Evolutionary conservation across 495 filamentous ascomycete species (phyloP).

Genomic region (Penicillium ochrochloron): DNA sequence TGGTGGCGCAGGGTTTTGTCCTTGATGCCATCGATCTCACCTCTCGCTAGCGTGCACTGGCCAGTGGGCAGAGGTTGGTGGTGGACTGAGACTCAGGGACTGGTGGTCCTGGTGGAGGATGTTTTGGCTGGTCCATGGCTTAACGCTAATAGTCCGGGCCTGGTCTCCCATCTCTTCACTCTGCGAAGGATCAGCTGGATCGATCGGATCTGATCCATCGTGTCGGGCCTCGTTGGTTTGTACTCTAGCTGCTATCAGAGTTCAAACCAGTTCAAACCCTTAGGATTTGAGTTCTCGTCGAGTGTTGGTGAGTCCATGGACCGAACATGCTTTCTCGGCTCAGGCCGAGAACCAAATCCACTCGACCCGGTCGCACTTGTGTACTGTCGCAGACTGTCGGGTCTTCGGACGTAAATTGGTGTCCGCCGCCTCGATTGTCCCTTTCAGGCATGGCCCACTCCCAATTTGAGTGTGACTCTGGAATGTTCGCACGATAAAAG

Average conservation of each 20-base stretch:
- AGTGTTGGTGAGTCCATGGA: background rate
- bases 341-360: constrained; percentile 5
- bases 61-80: background rate
- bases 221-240: background rate
- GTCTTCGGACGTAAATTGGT: constrained; percentile 2
- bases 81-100: too few species aligned
- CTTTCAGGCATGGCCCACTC: background rate
- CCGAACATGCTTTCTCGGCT: constrained; percentile 1
- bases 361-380: constrained; percentile 7
- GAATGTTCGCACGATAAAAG: background rate
- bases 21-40: background rate
- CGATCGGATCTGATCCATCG: constrained; percentile 23
- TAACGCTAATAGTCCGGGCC: background rate
- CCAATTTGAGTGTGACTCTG: background rate
- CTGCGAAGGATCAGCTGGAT: constrained; percentile 8
- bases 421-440: constrained; percentile 10
- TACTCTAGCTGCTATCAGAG: background rate
- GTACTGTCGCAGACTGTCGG: constrained; percentile 10
- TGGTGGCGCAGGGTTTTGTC: constrained; percentile 5
- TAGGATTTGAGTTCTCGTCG: background rate
- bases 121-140: constrained; percentile 17
- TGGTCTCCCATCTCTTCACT: background rate
- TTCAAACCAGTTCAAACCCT: background rate
- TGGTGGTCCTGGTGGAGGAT: background rate
- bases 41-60: constrained; percentile 7